Percentiles rank a stretch among this genome's conserved stretches.
Evolutionary conservation across 805 yeast genomes (phyloP).

Genomic region (Clavispora santaluciae): DNA sequence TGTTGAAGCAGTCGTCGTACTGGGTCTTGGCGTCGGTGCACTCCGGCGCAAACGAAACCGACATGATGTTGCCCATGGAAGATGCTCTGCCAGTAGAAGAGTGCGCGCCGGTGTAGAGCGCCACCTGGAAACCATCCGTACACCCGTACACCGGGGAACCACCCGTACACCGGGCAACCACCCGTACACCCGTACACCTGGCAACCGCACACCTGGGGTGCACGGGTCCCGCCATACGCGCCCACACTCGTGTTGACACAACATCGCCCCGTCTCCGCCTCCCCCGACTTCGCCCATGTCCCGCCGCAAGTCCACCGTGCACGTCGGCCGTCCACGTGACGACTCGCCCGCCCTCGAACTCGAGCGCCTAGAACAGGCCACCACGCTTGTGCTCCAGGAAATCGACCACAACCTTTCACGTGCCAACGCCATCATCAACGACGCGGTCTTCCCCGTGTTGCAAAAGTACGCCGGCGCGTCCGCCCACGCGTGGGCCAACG

Average conservation of each 20-base stretch:
- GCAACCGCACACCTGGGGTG: too few relatives aligned
- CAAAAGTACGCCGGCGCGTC: constrained; percentile 56
- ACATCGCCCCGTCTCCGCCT: background rate
- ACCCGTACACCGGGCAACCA: too few relatives aligned
- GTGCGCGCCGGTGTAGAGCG: background rate
- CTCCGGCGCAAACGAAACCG: constrained; percentile 91
- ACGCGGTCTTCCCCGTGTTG: constrained; percentile 63
- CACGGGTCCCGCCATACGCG: too few relatives aligned
- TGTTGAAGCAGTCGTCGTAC: constrained; percentile 90
- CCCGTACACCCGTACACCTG: too few relatives aligned
- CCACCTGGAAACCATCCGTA: too few relatives aligned
- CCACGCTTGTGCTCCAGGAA: constrained; percentile 70
- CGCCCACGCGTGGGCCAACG: constrained; percentile 58
- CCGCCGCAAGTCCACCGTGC: constrained; percentile 13
- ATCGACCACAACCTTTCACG: constrained; percentile 70
- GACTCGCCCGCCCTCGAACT: constrained; percentile 26
- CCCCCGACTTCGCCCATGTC: constrained; percentile 8
- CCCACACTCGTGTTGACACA: background rate
- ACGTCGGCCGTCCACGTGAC: constrained; percentile 8
- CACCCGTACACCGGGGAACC: too few relatives aligned
- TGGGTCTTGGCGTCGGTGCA: constrained; percentile 81
- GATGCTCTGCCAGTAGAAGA: background rate
- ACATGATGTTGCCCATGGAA: constrained; percentile 41
- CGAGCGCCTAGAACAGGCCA: constrained; percentile 74
- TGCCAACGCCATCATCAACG: constrained; percentile 64